Percentiles rank a stretch among this genome's conserved stretches.
phyloP scores from a whole-genome alignment of 768 basidiomycete species.

The Boletus rubescentipes region DNA sequence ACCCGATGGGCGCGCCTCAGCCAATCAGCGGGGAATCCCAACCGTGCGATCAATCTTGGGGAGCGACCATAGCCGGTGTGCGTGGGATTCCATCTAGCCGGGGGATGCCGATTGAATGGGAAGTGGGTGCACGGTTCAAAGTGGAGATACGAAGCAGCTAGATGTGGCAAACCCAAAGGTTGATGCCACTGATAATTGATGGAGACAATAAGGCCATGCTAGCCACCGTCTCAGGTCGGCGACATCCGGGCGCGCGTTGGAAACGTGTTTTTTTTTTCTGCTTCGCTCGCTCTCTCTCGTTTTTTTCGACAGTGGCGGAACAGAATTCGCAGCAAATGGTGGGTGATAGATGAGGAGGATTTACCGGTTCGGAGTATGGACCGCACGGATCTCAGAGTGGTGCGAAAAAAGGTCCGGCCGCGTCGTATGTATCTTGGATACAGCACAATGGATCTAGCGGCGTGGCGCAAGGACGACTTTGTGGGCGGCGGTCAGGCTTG shows the following conservation, averaged over 20 bases:
- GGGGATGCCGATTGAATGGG: constrained; percentile 31
- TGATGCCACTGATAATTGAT: constrained; percentile 7
- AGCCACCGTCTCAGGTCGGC: constrained; percentile 14
- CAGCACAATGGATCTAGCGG: constrained; percentile 1
- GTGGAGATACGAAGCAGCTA: constrained; percentile 25
- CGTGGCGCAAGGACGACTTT: not conserved
- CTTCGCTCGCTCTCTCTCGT: not conserved
- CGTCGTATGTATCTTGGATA: constrained; percentile 11
- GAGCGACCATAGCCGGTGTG: constrained; percentile 25
- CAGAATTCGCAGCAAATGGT: not conserved
- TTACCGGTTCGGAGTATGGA: not conserved
- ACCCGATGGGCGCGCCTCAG: constrained; percentile 2
- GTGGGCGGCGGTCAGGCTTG: not conserved
- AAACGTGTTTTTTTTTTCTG: constrained; percentile 6
- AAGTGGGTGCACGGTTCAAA: constrained; percentile 7
- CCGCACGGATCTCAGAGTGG: constrained; percentile 17
- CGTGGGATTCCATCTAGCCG: constrained; percentile 26
- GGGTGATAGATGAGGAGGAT: not conserved
- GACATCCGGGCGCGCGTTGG: constrained; percentile 2
- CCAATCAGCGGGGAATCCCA: constrained; percentile 11
- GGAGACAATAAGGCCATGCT: constrained; percentile 18
- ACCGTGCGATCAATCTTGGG: constrained; percentile 23
- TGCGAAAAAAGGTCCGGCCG: constrained; percentile 14
- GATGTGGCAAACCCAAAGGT: constrained; percentile 9
- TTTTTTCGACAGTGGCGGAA: not conserved